These are phyloP conservation scores for Bryoglossum gracile DNA, from an alignment of 495 filamentous ascomycete genomes.

Conservation along the genomic window DNA sequence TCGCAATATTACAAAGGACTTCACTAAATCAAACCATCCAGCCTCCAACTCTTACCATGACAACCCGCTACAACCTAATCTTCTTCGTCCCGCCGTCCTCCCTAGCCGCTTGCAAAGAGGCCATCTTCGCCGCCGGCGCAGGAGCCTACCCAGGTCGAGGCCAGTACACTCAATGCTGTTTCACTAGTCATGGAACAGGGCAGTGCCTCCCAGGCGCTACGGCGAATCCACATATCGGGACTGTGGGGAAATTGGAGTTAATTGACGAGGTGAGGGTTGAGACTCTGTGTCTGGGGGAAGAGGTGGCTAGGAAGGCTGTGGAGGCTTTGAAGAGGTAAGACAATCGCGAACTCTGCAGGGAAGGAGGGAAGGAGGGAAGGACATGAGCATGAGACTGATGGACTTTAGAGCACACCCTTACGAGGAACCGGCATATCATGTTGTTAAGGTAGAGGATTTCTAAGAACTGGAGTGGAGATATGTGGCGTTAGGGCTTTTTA, in stretches of 20 bases:
- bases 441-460: slow-evolving; percentile 60
- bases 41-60: too few relatives aligned
- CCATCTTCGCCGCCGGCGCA: slow-evolving; percentile 58
- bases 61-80: slow-evolving; percentile 39
- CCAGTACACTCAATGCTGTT: slow-evolving; percentile 52
- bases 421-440: slow-evolving; percentile 64
- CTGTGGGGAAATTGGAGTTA: slow-evolving; percentile 40
- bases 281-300: slow-evolving; percentile 41
- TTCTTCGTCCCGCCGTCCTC: slow-evolving; percentile 48
- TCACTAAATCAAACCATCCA: too few relatives aligned
- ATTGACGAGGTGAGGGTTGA: slow-evolving; percentile 47
- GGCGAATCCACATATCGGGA: slow-evolving; percentile 54
- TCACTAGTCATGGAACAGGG: slow-evolving; percentile 32
- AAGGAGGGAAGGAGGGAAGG: not conserved
- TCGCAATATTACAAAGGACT: too few relatives aligned
- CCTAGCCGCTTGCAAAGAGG: slow-evolving; percentile 46
- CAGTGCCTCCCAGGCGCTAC: slow-evolving; percentile 27
- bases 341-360: not conserved
- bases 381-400: not conserved
- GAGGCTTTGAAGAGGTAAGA: slow-evolving; percentile 55
- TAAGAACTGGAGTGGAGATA: too few relatives aligned
- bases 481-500: too few relatives aligned
- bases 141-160: slow-evolving; percentile 49
- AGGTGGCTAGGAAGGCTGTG: slow-evolving; percentile 39
- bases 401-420: slow-evolving; percentile 55